phyloP scores from a whole-genome alignment of 257 asterid species.

The Catharanthus roseus region DNA sequence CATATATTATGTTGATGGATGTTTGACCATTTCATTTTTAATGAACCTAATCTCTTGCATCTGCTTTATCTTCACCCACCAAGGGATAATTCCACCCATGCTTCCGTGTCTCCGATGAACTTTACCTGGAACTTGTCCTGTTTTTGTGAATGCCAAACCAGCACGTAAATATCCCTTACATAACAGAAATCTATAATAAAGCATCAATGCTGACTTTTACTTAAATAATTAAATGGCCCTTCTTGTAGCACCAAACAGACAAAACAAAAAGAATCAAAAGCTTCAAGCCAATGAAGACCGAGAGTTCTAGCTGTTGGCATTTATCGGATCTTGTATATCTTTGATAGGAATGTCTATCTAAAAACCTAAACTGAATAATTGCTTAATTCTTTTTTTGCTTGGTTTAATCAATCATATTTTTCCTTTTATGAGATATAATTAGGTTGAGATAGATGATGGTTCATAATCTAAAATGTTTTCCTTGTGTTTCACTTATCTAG shows the following conservation, averaged over 20 bases:
- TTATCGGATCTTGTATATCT: background rate
- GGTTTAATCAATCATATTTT: background rate
- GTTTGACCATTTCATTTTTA: background rate
- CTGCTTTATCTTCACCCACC: background rate
- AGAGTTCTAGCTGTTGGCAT: no score
- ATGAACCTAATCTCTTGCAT: background rate
- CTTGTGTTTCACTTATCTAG: slow-evolving; percentile 25
- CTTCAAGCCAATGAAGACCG: no score
- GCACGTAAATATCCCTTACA: no score
- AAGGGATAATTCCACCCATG: background rate
- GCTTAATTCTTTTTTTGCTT: background rate
- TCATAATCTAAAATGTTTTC: background rate
- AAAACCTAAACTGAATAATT: background rate
- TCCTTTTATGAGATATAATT: background rate
- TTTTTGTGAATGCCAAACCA: background rate
- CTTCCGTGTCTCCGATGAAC: background rate
- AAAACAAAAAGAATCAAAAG: no score
- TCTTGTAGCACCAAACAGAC: no score
- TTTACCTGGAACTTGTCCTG: background rate
- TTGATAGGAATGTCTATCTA: background rate
- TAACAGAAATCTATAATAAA: no score
- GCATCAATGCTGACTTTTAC: no score
- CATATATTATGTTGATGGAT: background rate
- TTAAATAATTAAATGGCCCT: no score
- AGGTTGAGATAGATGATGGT: background rate